Evolutionary conservation across 1,284 basidiomycete species (phyloP).

Genomic region (Rhodotorula sp.): DNA sequence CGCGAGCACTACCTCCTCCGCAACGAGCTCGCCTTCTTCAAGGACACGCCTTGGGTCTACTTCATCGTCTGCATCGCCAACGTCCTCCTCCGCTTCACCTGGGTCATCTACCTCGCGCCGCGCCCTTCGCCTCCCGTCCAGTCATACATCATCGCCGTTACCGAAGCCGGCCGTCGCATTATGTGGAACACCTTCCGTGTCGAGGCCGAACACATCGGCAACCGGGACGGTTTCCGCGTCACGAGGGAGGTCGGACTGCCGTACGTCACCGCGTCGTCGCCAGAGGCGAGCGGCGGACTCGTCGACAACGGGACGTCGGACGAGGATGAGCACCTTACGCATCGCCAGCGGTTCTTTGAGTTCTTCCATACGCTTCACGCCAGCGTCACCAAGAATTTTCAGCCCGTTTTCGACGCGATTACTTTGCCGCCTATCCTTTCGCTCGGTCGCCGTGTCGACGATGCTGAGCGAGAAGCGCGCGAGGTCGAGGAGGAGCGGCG

Average conservation of each 20-base stretch:
- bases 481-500: conserved; percentile 3
- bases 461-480: neutral
- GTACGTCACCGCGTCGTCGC: conserved; percentile 29
- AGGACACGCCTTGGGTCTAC: conserved; percentile 40
- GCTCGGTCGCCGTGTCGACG: neutral
- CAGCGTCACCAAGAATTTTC: conserved; percentile 22
- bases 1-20: conserved; percentile 33
- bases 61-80: conserved; percentile 40
- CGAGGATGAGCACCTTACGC: neutral
- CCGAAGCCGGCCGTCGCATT: conserved; percentile 36
- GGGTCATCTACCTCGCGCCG: conserved; percentile 38
- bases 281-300: conserved; percentile 8
- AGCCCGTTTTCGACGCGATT: conserved; percentile 13
- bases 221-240: conserved; percentile 36
- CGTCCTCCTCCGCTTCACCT: conserved; percentile 41
- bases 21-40: conserved; percentile 42
- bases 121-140: conserved; percentile 16
- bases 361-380: conserved; percentile 24
- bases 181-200: conserved; percentile 41
- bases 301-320: conserved; percentile 19
- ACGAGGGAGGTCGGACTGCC: conserved; percentile 39
- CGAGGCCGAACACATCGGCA: conserved; percentile 42
- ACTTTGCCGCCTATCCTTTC: neutral
- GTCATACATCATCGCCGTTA: conserved; percentile 33
- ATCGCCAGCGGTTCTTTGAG: conserved; percentile 12